These are phyloP conservation scores for Ophiosphaerella narmari DNA, from an alignment of 2,329 filamentous ascomycete genomes.

Conservation along the genomic window DNA sequence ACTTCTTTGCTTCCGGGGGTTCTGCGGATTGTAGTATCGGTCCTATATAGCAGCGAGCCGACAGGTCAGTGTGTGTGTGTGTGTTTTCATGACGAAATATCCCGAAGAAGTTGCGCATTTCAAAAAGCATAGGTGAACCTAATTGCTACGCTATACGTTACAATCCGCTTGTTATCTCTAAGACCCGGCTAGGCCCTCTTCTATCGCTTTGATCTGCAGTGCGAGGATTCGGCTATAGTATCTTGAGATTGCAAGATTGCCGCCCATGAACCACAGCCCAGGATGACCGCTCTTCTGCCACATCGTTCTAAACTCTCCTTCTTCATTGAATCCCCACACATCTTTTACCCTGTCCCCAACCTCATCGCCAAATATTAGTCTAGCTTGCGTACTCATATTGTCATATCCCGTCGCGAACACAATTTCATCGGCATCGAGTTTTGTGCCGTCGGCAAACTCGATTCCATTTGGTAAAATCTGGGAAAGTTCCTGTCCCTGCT, in stretches of 20 bases:
- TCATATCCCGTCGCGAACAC: constrained; percentile 55
- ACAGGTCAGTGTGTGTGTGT: no score
- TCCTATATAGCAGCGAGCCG: no score
- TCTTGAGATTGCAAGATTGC: constrained; percentile 48
- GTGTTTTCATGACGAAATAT: no score
- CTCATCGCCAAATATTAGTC: constrained; percentile 48
- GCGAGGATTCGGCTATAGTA: constrained; percentile 57
- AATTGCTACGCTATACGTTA: not conserved
- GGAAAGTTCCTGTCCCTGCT: constrained; percentile 44
- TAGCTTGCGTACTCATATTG: constrained; percentile 49
- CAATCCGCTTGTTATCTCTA: not conserved
- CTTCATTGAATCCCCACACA: constrained; percentile 52
- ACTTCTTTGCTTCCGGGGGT: no score
- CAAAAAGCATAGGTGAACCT: not conserved
- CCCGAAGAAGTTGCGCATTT: not conserved
- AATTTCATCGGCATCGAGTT: constrained; percentile 52
- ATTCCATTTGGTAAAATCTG: constrained; percentile 48
- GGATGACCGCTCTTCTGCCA: constrained; percentile 44
- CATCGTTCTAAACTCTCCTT: constrained; percentile 54
- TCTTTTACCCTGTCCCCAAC: constrained; percentile 50
- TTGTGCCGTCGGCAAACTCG: constrained; percentile 50
- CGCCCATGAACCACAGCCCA: constrained; percentile 53
- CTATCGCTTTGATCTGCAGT: constrained; percentile 52
- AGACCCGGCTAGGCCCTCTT: constrained; percentile 25
- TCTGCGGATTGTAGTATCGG: no score